Evolutionary conservation across 192 early-diverging fungal species (phyloP).

Genomic region (Chytriomyces confervae): DNA sequence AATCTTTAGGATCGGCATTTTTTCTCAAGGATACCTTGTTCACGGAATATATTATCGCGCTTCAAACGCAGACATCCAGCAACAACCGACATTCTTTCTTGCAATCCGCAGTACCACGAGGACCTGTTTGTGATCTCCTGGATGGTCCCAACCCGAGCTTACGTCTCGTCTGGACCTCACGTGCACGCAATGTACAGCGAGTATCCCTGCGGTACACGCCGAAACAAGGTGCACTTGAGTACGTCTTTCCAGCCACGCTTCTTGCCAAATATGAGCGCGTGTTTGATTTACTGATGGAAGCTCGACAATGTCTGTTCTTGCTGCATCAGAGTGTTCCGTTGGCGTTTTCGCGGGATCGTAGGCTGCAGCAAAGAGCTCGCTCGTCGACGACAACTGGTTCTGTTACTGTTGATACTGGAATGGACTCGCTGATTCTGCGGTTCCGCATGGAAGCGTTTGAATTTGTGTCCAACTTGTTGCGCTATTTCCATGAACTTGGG

Average conservation of each 20-base stretch:
- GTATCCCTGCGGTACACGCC: not conserved
- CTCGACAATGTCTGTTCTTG: conserved; percentile 1
- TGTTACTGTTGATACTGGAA: not conserved
- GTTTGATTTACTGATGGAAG: conserved; percentile 9
- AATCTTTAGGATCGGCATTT: conserved; percentile 9
- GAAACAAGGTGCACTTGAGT: not conserved
- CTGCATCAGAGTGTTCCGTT: not conserved
- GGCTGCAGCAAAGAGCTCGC: not conserved
- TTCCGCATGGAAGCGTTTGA: conserved; percentile 26
- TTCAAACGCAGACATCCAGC: not conserved
- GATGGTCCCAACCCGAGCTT: conserved; percentile 1
- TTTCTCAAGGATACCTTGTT: conserved; percentile 19
- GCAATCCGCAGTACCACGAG: not conserved
- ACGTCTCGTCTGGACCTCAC: not conserved
- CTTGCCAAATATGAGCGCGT: not conserved
- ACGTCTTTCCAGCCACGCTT: not conserved
- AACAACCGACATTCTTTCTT: not conserved
- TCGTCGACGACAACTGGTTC: too few relatives aligned
- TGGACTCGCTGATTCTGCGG: not conserved
- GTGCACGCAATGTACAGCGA: not conserved
- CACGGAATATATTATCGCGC: not conserved
- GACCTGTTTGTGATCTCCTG: not conserved
- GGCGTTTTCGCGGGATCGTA: not conserved
- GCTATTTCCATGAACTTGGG: conserved; percentile 29
- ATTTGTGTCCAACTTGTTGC: conserved; percentile 18